Base-by-base conservation (phyloP, 371 early-diverging fungal genomes). In the Thermomucor indicae-seudaticae region DNA sequence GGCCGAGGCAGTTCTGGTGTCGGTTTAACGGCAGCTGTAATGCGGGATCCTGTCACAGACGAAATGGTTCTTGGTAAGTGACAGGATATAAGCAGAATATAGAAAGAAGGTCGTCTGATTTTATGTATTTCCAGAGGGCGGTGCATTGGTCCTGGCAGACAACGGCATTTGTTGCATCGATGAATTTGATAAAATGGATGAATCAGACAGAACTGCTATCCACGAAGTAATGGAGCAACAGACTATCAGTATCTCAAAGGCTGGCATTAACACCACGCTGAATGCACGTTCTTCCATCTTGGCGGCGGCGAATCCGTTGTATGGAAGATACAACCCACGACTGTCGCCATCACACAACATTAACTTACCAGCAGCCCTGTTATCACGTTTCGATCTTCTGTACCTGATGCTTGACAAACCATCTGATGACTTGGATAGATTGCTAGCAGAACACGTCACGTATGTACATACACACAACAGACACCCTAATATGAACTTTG, bases 211-310 rank as follows among this genome's bases (percentile, higher is more conserved):
- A 57, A 85, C 91, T 8, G 89, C 92, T 22, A 92, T 96, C 61
- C 93, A 95, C 65, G 96, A 96, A 70, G 95, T 93, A 1, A 95
- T 96, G 95, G 96, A 96, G 83, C 96, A 96, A 65, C 96, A 96
- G 68, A 90, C 91, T 0, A 90, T 96, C 53, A 86, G 86, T 64
- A 91, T 96, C 34, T 80, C 84, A 47, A 96, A 96, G 70, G 95
- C 95, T 17, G 97, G 95, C 46, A 95, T 96, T 64, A 91, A 89
- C 52, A 94, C 95, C 3, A 93, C 92, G 4, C 70, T 96, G 22
- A 96, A 95, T 63, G 93, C 96, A 1, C 84, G 95, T 58, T 84
- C 92, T 17, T 87, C 91, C 11, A 89, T 96, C 41, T 67, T 96
- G 47, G 95, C 92, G 4, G 95, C 95, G 29, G 93, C 94, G 47